phyloP scores from a whole-genome alignment of 2,329 filamentous ascomycete genomes.

The Arthrobotrys megalospora region DNA sequence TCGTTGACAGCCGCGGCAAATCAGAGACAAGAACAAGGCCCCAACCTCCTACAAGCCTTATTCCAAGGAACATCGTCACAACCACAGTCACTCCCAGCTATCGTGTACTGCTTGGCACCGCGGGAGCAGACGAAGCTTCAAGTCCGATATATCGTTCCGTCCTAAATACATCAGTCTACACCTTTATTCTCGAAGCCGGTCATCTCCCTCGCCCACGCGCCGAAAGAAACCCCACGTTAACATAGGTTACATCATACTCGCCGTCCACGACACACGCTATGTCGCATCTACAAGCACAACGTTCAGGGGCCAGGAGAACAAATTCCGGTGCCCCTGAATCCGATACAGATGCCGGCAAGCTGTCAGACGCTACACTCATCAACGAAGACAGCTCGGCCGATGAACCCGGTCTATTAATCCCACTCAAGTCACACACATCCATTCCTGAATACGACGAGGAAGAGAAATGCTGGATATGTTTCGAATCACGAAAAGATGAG shows the following conservation, averaged over 20 bases:
- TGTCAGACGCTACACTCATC: conserved; percentile 51
- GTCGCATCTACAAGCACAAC: conserved; percentile 57
- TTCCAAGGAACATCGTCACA: conserved; percentile 11
- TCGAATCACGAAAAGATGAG: conserved; percentile 77
- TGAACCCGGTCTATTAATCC: conserved; percentile 49
- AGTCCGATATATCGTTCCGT: not conserved
- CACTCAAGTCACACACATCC: conserved; percentile 41
- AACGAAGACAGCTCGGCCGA: conserved; percentile 56
- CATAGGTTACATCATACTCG: conserved; percentile 2
- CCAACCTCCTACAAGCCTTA: conserved; percentile 52
- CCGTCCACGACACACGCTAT: conserved; percentile 6
- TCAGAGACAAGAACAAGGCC: conserved; percentile 27
- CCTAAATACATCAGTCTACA: not conserved
- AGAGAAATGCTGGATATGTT: conserved; percentile 79
- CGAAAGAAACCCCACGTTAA: conserved; percentile 12
- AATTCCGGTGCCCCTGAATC: conserved; percentile 36
- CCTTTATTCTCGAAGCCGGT: not conserved
- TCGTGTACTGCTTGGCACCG: not conserved
- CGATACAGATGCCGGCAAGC: conserved; percentile 39
- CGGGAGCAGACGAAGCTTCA: conserved; percentile 20
- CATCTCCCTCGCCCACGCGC: conserved; percentile 6
- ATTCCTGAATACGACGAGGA: conserved; percentile 55
- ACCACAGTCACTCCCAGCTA: conserved; percentile 11
- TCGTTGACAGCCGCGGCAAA: conserved; percentile 58
- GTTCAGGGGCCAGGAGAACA: conserved; percentile 36